A percentile compares a stretch with the other conserved stretches of the same genome.
Evolutionary conservation across 345 rosid genomes (phyloP).

Genomic region (Corchorus olitorius): DNA sequence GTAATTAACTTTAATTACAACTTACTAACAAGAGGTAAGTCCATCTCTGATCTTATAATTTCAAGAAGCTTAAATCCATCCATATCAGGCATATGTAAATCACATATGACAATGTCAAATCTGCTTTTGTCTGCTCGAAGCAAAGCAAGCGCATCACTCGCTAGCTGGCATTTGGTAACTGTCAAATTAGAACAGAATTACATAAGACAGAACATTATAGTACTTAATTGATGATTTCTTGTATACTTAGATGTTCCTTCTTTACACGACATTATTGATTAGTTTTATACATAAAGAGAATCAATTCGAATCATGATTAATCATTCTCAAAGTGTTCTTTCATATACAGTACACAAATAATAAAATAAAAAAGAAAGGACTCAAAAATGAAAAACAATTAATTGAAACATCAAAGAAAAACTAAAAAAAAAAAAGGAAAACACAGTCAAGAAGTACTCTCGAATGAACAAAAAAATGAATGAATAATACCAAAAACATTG

Average conservation of each 20-base stretch:
- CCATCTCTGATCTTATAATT: slow-evolving; percentile 21
- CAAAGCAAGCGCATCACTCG: slow-evolving; percentile 31
- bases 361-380: neutral
- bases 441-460: neutral
- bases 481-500: neutral
- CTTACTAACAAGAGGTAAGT: slow-evolving; percentile 40
- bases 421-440: neutral
- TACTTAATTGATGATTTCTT: too few species aligned
- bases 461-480: neutral
- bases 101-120: slow-evolving; percentile 35
- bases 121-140: slow-evolving; percentile 27
- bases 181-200: neutral
- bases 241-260: too few species aligned
- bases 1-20: neutral
- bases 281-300: neutral
- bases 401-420: neutral
- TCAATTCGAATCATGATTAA: neutral
- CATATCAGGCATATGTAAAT: slow-evolving; percentile 37
- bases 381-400: neutral
- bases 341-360: too few species aligned
- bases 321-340: neutral
- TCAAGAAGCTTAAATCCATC: slow-evolving; percentile 37
- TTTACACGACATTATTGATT: too few species aligned
- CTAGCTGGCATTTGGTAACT: slow-evolving; percentile 32
- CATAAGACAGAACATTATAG: neutral